These are phyloP conservation scores for Syzygium malaccense DNA, from an alignment of 441 rosid genomes.

Conservation along the genomic window DNA sequence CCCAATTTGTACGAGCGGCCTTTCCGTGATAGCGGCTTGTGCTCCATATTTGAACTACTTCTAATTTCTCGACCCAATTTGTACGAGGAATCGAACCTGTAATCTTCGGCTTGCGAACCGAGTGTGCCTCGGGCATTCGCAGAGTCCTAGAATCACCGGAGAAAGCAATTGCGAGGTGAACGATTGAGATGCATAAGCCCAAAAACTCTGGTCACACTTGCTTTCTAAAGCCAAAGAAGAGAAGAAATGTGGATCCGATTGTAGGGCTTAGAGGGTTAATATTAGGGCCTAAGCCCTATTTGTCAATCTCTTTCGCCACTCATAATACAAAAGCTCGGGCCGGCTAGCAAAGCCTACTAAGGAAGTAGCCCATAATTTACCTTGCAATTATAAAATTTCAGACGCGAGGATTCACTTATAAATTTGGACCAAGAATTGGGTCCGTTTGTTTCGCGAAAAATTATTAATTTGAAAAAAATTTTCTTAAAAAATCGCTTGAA, in stretches of 20 bases:
- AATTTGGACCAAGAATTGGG: neutral
- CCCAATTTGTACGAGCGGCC: neutral
- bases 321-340: neutral
- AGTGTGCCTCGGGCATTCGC: neutral
- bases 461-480: neutral
- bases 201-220: neutral
- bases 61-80: too few species aligned
- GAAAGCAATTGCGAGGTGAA: too few species aligned
- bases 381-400: neutral
- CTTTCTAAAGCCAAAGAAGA: neutral
- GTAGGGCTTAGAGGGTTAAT: neutral
- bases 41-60: neutral
- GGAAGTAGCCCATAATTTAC: neutral
- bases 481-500: accelerated
- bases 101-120: neutral
- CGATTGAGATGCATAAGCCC: neutral
- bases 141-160: neutral
- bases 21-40: neutral
- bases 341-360: neutral
- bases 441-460: accelerated
- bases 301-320: neutral
- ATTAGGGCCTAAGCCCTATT: neutral
- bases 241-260: neutral
- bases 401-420: neutral
- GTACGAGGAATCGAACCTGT: neutral